Base-by-base conservation (phyloP, 1,284 basidiomycete species). In the Pseudomicrostroma phylloplanum region DNA sequence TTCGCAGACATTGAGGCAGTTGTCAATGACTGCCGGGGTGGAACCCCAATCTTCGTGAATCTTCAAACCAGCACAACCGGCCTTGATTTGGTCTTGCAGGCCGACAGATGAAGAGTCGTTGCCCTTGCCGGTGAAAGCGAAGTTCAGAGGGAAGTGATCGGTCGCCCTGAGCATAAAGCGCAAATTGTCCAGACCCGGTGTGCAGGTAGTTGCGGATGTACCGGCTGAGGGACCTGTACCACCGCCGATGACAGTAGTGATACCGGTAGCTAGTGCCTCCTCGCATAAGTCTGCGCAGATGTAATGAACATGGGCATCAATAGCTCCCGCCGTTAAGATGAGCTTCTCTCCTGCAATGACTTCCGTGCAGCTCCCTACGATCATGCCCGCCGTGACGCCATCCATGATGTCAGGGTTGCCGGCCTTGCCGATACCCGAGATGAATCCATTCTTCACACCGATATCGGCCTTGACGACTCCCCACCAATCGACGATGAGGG, bases 391-490 rank as follows among this genome's bases (percentile, higher is more conserved):
- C 61, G 89, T 84, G 17, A 97, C 89, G 36, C 85, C 85, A 21
- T 87, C 86, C 91, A 96, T 96, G 54, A 90, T 84, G 76, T 96
- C 92, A 1, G 92, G 93, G 80, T 98, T 99, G 1, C 96, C 96
- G 4, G 92, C 91, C 80, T 98, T 98, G 40, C 96, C 96, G 60
- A 98, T 89, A 0, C 89, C 93, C 11, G 83, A 84, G 67, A 98
- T 97, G 58, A 82, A 74, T 0, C 94, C 94, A 65, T 86, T 80
- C 80, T 89, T 92, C 66, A 99, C 85, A 46, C 96, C 96, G 58
- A 99, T 91, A 77, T 98, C 96, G n/a, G 94, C 94, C 84, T 97
- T 97, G 85, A 89, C 90, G 65, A 98, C 94, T 1, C 92, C 92
- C 49, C 86, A 87, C 89, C 91, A 96, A 79, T 99, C 93, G 49